These are phyloP conservation scores for Prillingera fragicola DNA, from an alignment of 1,284 basidiomycete species.

Conservation along the genomic window DNA sequence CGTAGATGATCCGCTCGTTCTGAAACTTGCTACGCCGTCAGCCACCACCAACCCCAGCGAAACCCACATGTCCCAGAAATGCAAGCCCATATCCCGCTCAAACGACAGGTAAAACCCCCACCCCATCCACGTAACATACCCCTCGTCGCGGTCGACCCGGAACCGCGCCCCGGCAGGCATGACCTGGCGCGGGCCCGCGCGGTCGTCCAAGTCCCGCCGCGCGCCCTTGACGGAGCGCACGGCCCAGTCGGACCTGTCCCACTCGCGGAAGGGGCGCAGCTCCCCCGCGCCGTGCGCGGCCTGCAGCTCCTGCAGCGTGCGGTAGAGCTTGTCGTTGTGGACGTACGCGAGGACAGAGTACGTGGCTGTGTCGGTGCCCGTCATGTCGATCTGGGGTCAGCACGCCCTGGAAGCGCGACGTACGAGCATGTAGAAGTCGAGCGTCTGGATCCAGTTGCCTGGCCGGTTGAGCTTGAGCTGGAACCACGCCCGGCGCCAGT, in stretches of 20 bases:
- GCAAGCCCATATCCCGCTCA: slow-evolving; percentile 61
- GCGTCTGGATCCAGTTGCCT: slow-evolving; percentile 53
- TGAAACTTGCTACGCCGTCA: slow-evolving; percentile 49
- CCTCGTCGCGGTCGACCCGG: slow-evolving; percentile 53
- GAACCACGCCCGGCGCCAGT: slow-evolving; percentile 50
- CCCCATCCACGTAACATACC: slow-evolving; percentile 59
- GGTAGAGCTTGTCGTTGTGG: slow-evolving; percentile 58
- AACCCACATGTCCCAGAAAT: slow-evolving; percentile 57
- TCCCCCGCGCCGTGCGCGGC: slow-evolving; percentile 56
- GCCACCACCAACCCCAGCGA: no score
- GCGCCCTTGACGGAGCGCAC: slow-evolving; percentile 47
- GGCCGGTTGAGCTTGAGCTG: slow-evolving; percentile 20
- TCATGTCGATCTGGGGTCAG: slow-evolving; percentile 56
- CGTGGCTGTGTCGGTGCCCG: slow-evolving; percentile 54
- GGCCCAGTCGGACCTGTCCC: slow-evolving; percentile 37
- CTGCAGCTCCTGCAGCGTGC: slow-evolving; percentile 52
- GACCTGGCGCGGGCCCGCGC: slow-evolving; percentile 59
- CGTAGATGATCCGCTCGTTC: slow-evolving; percentile 60
- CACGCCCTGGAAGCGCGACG: neutral
- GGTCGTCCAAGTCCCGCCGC: slow-evolving; percentile 56
- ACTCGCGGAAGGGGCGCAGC: slow-evolving; percentile 49
- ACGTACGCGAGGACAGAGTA: slow-evolving; percentile 54
- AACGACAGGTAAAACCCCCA: slow-evolving; percentile 54
- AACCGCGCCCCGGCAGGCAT: slow-evolving; percentile 58
- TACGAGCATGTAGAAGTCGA: slow-evolving; percentile 50